Base-by-base conservation (phyloP, 139 green algal genomes). In the Coelastrella sp. region DNA sequence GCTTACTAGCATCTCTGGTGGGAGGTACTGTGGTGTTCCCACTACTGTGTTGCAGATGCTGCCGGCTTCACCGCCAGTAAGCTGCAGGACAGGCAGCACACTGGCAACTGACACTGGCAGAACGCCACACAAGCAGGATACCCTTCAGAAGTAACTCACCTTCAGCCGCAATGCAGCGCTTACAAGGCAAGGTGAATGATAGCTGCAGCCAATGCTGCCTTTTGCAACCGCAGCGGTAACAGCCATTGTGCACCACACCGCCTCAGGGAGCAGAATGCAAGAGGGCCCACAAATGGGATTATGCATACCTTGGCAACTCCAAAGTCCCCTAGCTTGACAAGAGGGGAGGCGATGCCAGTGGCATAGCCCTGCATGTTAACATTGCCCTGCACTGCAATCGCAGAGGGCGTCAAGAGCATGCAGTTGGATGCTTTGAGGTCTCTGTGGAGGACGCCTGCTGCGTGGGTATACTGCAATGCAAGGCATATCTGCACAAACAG, bases 251-350 rank as follows among this genome's bases (percentile, higher is more conserved):
- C 35, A 49, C 35, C 35, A 49, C 35, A 49, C 35, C 35, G 35
- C 35, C 35, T 49, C 35, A 49, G 35, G 35, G 35, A 49, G 35
- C 35, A 49, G 35, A 49, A 49, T 49, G 35, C 35, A 49, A 49
- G 35, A 49, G 35, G 35, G n/a, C 9, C 9, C n/a, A 49, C n/a
- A 20, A 6, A n/a, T 25, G 7, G 20, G 9, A 27, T 85, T 17
- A 49, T 49, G 35, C 35, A 49, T 49, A 49, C 35, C 85, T 90
- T 90, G 59, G 85, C n/a, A 7, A 90, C 85, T 9, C 85, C 85
- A 94, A 97, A 96, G 87, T 97, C 95, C 4, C 93, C 95, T 86
- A 97, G 92, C 93, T 96, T 96, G 7, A 97, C 81, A 78, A 95
- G 94, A 11, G 58, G 35, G 35, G 35, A 49, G 35, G 1, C 35